Conservation (phyloP, 1,284 basidiomycete genomes). For the Fomitopsis pinicola region DNA sequence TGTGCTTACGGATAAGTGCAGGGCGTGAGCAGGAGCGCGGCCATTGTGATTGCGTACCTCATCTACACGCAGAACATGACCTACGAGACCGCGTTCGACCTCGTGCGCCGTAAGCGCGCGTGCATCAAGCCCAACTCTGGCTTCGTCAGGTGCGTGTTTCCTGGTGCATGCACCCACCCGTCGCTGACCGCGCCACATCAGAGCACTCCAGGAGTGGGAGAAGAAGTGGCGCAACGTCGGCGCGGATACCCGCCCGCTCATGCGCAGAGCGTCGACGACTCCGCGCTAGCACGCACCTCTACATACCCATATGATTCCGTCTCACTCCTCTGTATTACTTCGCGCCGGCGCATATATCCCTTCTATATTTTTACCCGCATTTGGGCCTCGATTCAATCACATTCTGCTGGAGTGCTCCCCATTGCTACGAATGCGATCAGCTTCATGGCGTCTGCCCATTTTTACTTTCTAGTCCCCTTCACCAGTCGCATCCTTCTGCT, state of each 20-base stretch:
- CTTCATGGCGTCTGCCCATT: too few relatives aligned
- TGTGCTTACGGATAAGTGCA: too few relatives aligned
- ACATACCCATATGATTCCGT: not conserved
- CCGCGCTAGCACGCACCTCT: slow-evolving; percentile 6
- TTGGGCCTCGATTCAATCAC: too few relatives aligned
- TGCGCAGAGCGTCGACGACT: slow-evolving; percentile 19
- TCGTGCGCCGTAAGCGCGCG: slow-evolving; percentile 54
- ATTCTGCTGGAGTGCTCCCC: too few relatives aligned
- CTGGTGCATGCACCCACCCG: not conserved
- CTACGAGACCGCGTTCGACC: slow-evolving; percentile 55
- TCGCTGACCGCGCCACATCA: not conserved
- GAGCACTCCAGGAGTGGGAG: slow-evolving; percentile 25
- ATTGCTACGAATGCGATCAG: too few relatives aligned
- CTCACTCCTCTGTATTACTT: not conserved
- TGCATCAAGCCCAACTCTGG: slow-evolving; percentile 72
- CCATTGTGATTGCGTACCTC: slow-evolving; percentile 66
- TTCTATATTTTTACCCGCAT: not conserved
- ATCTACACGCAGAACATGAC: slow-evolving; percentile 63
- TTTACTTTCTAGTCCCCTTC: too few relatives aligned
- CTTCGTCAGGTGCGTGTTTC: slow-evolving; percentile 27
- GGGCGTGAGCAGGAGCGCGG: slow-evolving; percentile 65
- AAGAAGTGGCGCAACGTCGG: slow-evolving; percentile 16
- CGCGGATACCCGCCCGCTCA: slow-evolving; percentile 9
- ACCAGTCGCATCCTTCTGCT: too few relatives aligned
- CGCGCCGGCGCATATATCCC: not conserved